Percentiles rank a stretch among this genome's conserved stretches.
These are phyloP conservation scores for Ceratobasidium sp. DNA, from an alignment of 1,284 basidiomycete genomes.

Conservation along the genomic window DNA sequence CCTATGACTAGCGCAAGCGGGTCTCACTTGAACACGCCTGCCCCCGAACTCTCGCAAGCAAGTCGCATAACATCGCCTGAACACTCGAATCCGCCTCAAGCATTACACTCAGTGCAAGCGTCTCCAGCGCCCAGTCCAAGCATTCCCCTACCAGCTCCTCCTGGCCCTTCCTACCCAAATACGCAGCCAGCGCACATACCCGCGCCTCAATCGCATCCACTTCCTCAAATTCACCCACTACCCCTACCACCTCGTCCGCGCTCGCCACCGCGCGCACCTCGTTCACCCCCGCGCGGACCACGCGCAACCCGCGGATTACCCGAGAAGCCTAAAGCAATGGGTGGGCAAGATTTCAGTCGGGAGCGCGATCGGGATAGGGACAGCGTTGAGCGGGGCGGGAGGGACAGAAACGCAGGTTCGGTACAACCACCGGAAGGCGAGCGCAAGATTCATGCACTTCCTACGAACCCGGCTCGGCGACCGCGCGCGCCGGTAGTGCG, in stretches of 20 bases:
- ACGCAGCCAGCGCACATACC: not conserved
- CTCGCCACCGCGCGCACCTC: conserved; percentile 27
- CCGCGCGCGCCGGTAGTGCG: conserved; percentile 5
- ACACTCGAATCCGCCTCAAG: not conserved
- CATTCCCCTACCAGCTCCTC: conserved; percentile 5
- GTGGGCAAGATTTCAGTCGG: conserved; percentile 4
- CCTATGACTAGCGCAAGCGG: not conserved
- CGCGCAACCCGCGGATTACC: conserved; percentile 23
- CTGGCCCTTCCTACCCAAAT: not conserved
- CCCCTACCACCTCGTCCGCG: conserved; percentile 35
- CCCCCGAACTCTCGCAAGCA: conserved; percentile 9
- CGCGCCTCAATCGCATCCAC: not conserved
- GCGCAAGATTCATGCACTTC: conserved; percentile 15
- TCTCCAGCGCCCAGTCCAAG: conserved; percentile 6
- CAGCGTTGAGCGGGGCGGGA: conserved; percentile 12
- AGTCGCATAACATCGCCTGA: conserved; percentile 11
- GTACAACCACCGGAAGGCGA: conserved; percentile 3
- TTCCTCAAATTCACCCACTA: conserved; percentile 17
- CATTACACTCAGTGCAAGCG: conserved; percentile 3
- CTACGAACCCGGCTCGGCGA: conserved; percentile 20
- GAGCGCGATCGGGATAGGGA: conserved; percentile 31
- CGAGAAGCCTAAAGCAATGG: conserved; percentile 21
- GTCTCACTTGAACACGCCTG: conserved; percentile 9
- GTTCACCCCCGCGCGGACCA: conserved; percentile 28
- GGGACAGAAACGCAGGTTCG: conserved; percentile 22